phyloP scores from a whole-genome alignment of 345 rosid species.

The Camelina sativa region DNA sequence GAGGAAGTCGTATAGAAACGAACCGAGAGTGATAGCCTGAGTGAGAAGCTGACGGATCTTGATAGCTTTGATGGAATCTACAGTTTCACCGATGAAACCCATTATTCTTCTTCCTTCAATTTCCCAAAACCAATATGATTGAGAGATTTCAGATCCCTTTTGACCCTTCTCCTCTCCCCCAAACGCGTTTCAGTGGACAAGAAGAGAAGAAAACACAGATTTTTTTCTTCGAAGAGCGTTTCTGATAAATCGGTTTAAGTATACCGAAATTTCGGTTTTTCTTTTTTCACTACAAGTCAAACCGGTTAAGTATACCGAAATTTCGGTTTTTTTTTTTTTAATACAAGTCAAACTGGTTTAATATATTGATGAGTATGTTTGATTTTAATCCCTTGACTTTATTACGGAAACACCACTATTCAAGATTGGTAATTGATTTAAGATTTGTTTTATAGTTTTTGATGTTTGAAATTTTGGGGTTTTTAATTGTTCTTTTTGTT shows the following conservation, averaged over 20 bases:
- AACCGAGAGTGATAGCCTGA: conserved; percentile 85
- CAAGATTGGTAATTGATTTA: no score
- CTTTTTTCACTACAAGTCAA: no score
- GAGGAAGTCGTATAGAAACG: conserved; percentile 29
- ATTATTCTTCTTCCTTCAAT: conserved; percentile 39
- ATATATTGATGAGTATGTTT: no score
- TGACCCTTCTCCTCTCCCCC: conserved; percentile 18
- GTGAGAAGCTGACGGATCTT: conserved; percentile 88
- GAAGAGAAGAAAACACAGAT: background rate
- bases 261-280: no score
- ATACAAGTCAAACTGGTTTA: no score
- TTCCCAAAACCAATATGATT: background rate
- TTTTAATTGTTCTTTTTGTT: no score
- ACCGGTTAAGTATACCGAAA: no score
- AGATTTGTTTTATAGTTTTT: no score
- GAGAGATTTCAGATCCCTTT: conserved; percentile 25
- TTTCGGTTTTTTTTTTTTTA: no score
- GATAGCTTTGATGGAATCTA: conserved; percentile 75
- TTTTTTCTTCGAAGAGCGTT: conserved; percentile 7
- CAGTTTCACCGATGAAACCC: conserved; percentile 81
- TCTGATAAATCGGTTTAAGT: conserved; percentile 29
- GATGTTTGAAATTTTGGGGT: no score
- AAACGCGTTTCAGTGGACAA: conserved; percentile 24
- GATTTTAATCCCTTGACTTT: no score
- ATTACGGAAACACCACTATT: no score